phyloP scores from a whole-genome alignment of 139 green algal species.

The Coelastrella sp. region DNA sequence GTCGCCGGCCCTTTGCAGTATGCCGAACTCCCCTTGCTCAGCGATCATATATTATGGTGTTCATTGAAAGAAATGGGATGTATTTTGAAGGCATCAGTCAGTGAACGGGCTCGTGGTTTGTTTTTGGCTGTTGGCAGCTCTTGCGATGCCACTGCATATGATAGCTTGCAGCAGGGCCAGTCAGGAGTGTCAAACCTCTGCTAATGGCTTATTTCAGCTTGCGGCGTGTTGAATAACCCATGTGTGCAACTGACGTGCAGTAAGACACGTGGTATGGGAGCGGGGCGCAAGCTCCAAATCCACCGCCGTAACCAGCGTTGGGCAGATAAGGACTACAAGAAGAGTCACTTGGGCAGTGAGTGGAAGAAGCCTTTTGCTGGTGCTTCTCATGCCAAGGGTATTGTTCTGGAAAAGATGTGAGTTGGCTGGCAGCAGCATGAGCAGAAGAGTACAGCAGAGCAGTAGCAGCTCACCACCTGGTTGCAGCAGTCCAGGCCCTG shows the following conservation, averaged over 20 bases:
- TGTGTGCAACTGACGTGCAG: conserved; percentile 55
- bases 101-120: too few relatives aligned
- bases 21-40: neutral
- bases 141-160: neutral
- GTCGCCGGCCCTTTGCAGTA: neutral
- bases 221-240: too few relatives aligned
- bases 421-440: conserved; percentile 29
- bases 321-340: conserved; percentile 99
- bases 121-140: too few relatives aligned
- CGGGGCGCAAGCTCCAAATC: conserved; percentile 97
- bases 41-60: neutral
- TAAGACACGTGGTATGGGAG: conserved; percentile 99
- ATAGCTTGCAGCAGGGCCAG: neutral
- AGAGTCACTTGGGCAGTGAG: conserved; percentile 96
- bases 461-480: neutral
- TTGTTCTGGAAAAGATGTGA: conserved; percentile 99
- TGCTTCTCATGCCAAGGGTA: conserved; percentile 99
- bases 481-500: too few relatives aligned
- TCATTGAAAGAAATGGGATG: neutral
- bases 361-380: conserved; percentile 99
- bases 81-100: neutral
- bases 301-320: conserved; percentile 94
- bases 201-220: conserved; percentile 22
- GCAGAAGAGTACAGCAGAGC: too few relatives aligned
- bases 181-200: neutral